Evolutionary conservation across 139 green algal species (phyloP), one percentile per base, ranked within the genome.

Genomic region (Micractinium conductrix): DNA sequence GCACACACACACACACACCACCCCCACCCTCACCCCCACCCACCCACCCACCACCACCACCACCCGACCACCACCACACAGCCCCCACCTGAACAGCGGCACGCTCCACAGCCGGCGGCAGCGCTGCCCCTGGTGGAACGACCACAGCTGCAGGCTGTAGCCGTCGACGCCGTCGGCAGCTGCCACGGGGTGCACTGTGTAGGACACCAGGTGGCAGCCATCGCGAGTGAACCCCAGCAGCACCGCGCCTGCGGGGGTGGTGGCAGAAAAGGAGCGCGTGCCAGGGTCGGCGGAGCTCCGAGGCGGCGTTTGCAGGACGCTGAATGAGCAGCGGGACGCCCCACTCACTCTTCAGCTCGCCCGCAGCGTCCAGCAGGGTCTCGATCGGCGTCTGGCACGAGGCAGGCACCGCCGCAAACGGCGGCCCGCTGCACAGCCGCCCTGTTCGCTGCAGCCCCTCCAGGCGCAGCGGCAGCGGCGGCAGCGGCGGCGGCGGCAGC

Each of bases 151-250:
- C 33, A 85, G 80, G 28, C 28, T 43, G 26, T 85, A 79, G 44
- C 80, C 80, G 37, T 85, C 80, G 21, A 44, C 37, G 24, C 48
- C 68, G 37, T 78, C 80, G 16, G 80, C 67, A 17, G 80, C 80
- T 12, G 80, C 80, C 35, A 85, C 80, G 3, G 67, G 80, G 35
- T 63, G 50, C 5, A 48, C 58, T 33, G 80, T 85, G 80, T 85
- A 85, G 3, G 80, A 85, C 45, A 85, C n/a, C 24, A 85, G 45
- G 45, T 79, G 68, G 48, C 69, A 22, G 22, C 67, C 80, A 24
- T 78, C 67, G 8, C 80, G 80, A 0, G 80, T 79, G 68, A 85
- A 85, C 43, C 80, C 80, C 67, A 85, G 80, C 44, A 85, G 68
- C 33, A 85, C 48, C 22, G 45, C 55, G 37, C 80, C 80, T 85